phyloP scores from a whole-genome alignment of 345 rosid genomes.

The Lepidium aucheri region DNA sequence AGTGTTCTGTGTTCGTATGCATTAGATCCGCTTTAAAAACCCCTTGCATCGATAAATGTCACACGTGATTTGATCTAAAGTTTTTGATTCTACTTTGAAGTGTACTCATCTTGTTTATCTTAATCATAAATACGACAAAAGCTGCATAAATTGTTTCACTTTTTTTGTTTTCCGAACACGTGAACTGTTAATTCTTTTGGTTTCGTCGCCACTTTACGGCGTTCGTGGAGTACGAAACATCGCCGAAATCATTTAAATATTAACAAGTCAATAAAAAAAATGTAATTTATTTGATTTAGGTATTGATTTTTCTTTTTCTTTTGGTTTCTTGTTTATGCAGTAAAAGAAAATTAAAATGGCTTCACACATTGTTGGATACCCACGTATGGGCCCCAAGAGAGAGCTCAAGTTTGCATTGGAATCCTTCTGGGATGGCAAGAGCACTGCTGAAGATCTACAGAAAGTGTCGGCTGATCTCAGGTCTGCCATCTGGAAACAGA shows the following conservation, averaged over 20 bases:
- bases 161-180: background rate
- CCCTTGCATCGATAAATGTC: background rate
- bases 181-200: background rate
- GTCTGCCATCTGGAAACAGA: conserved; percentile 91
- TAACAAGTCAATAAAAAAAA: background rate
- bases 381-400: conserved; percentile 99
- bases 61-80: conserved; percentile 1
- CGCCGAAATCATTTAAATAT: background rate
- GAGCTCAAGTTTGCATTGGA: conserved; percentile 99
- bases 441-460: conserved; percentile 81
- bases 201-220: background rate
- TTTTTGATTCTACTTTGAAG: background rate
- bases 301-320: background rate
- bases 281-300: background rate
- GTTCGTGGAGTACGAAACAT: conserved; percentile 3
- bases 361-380: conserved; percentile 97
- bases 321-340: conserved; percentile 1
- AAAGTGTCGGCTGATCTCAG: conserved; percentile 92
- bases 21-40: conserved; percentile 11
- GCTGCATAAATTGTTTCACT: background rate
- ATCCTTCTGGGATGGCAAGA: conserved; percentile 97
- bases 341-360: conserved; percentile 49
- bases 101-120: background rate
- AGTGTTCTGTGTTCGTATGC: background rate
- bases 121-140: conserved; percentile 9